Evolutionary conservation across 1,284 basidiomycete species (phyloP), one percentile per base, ranked within the genome.

Genomic region (Inonotus hispidus): DNA sequence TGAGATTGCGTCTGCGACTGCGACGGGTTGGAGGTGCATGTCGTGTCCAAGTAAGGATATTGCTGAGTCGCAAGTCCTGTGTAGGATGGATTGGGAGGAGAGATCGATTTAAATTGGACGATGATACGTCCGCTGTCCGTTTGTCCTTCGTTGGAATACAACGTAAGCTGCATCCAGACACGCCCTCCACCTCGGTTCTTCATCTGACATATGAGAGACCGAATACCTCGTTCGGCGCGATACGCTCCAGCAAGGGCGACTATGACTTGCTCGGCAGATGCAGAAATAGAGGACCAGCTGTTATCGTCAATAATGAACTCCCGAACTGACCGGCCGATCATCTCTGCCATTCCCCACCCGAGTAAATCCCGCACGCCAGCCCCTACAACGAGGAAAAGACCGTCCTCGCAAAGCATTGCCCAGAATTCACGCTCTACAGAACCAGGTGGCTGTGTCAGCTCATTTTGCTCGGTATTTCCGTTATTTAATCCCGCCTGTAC

Each of bases 331-430:
- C 83, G 79, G 63, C 90, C 90, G 60, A 90, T 79, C 39, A 92
- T 73, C 69, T 92, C 90, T 52, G 82, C 80, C 5, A 83, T 78
- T 58, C 82, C 80, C 80, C 87, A 89, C 43, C 87, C 87, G 7
- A 90, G 77, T 2, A 89, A 75, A 52, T 81, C 78, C 58, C 74
- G 72, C 53, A 83, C 77, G 5, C 76, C 79, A 7, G 73, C 69
- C 29, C 82, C 81, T 3, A 80, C 79, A 47, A 81, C 79, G 25
- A 86, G 70, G 60, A 88, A 76, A 7, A 82, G 77, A 21, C 80
- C 82, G 54, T 73, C 69, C 0, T 73, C 66, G 54, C 79, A 81
- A 19, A 88, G 66, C 64, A 81, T 74, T 0, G 81, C 82, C 85
- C 87, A 88, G 61, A 82, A 82, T 67, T 87, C 84, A 57, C 70